These are phyloP conservation scores for Daldinia decipiens DNA, from an alignment of 495 filamentous ascomycete species.

Conservation along the genomic window DNA sequence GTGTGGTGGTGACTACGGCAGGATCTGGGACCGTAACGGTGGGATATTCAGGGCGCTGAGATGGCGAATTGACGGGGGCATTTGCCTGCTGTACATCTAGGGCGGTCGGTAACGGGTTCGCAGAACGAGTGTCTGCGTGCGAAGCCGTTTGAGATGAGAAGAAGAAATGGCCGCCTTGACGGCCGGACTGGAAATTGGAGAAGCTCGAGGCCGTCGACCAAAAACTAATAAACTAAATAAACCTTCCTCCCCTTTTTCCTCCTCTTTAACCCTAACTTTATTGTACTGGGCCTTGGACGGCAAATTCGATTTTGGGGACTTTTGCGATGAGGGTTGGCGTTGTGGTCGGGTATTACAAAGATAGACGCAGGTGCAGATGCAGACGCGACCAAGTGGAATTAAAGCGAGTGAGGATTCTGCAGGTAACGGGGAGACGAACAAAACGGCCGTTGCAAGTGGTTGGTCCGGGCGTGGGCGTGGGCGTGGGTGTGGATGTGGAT, in stretches of 20 bases:
- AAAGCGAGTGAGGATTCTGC: slow-evolving; percentile 29
- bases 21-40: slow-evolving; percentile 39
- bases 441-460: slow-evolving; percentile 25
- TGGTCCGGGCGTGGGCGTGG: slow-evolving; percentile 18
- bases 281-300: slow-evolving; percentile 12
- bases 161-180: slow-evolving; percentile 54
- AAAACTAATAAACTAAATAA: slow-evolving; percentile 12
- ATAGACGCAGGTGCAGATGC: slow-evolving; percentile 19
- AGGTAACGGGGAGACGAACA: slow-evolving; percentile 18
- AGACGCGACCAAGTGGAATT: slow-evolving; percentile 26
- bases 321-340: slow-evolving; percentile 29
- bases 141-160: slow-evolving; percentile 59
- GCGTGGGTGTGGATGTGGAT: slow-evolving; percentile 3
- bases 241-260: slow-evolving; percentile 36
- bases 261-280: slow-evolving; percentile 33
- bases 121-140: slow-evolving; percentile 48
- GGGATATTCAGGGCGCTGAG: slow-evolving; percentile 52
- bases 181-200: slow-evolving; percentile 45
- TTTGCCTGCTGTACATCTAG: slow-evolving; percentile 52
- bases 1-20: slow-evolving; percentile 21
- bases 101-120: slow-evolving; percentile 50
- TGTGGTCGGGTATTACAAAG: slow-evolving; percentile 37
- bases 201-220: slow-evolving; percentile 20
- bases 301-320: slow-evolving; percentile 19
- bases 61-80: slow-evolving; percentile 48